Conservation (phyloP, 2,329 filamentous ascomycete genomes). For the Rugonectria rugulosa region DNA sequence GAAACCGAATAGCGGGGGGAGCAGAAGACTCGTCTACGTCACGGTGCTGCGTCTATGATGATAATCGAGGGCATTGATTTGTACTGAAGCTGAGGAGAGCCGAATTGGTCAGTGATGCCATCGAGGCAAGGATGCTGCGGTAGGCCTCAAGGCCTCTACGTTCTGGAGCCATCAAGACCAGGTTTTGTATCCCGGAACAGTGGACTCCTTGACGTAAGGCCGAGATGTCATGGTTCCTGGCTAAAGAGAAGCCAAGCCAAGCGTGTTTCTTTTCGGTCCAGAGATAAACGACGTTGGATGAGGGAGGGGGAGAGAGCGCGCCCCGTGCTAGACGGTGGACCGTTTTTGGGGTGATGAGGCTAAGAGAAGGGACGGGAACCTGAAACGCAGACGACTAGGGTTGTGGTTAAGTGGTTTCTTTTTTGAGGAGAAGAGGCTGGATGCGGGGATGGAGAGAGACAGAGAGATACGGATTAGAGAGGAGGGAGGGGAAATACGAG, state of each 20-base stretch:
- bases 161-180: no score
- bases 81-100: no score
- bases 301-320: no score
- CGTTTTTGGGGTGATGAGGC: slow-evolving; percentile 3
- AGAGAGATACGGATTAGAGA: slow-evolving; percentile 5
- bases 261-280: not conserved
- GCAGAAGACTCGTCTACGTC: slow-evolving; percentile 1
- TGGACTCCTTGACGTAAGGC: no score
- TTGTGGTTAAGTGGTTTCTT: no score
- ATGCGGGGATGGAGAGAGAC: slow-evolving; percentile 4
- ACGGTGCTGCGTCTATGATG: not conserved
- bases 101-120: not conserved
- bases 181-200: no score
- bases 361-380: slow-evolving; percentile 21
- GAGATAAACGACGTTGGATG: not conserved
- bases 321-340: slow-evolving; percentile 16
- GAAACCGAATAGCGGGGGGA: not conserved
- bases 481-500: slow-evolving; percentile 12
- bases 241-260: no score
- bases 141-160: not conserved
- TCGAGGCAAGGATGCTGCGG: not conserved
- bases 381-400: slow-evolving; percentile 28
- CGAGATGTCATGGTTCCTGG: no score
- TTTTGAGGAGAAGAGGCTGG: slow-evolving; percentile 1
- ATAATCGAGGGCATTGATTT: not conserved